Percentiles rank a stretch among this genome's conserved stretches.
phyloP scores from a whole-genome alignment of 2,329 filamentous ascomycete genomes.

The Pyrenophora teres region DNA sequence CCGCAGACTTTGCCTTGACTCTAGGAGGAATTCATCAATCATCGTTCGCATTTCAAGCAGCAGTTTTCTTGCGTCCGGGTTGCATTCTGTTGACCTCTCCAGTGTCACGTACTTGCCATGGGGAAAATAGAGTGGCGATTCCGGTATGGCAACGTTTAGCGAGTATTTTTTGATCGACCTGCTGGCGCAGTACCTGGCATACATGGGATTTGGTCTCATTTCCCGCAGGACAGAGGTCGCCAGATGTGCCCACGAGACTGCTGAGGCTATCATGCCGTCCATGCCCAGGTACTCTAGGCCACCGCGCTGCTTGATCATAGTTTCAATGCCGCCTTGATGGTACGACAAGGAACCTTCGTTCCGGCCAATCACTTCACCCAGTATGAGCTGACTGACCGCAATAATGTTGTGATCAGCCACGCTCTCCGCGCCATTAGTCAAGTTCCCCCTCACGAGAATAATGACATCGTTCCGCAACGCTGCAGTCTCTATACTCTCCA shows the following conservation, averaged over 20 bases:
- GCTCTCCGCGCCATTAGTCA: constrained; percentile 26
- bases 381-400: constrained; percentile 44
- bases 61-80: constrained; percentile 23
- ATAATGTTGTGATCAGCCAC: constrained; percentile 45
- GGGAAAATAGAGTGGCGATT: constrained; percentile 45
- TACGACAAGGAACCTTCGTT: constrained; percentile 25
- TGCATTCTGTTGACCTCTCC: constrained; percentile 24
- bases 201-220: constrained; percentile 30
- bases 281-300: constrained; percentile 40
- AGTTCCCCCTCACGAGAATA: constrained; percentile 34
- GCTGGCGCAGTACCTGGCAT: constrained; percentile 30
- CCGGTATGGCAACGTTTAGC: constrained; percentile 33
- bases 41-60: constrained; percentile 37
- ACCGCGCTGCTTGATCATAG: constrained; percentile 43
- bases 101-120: constrained; percentile 35
- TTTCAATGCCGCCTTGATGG: constrained; percentile 38
- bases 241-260: constrained; percentile 39
- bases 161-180: constrained; percentile 21
- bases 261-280: constrained; percentile 38
- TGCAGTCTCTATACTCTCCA: constrained; percentile 39
- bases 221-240: constrained; percentile 43
- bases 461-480: constrained; percentile 44
- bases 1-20: constrained; percentile 24
- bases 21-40: constrained; percentile 37
- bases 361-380: constrained; percentile 39